Evolutionary conservation across 225 moss, liverwort and hornwort genomes (phyloP).

Genomic region (Marchantia polymorpha): DNA sequence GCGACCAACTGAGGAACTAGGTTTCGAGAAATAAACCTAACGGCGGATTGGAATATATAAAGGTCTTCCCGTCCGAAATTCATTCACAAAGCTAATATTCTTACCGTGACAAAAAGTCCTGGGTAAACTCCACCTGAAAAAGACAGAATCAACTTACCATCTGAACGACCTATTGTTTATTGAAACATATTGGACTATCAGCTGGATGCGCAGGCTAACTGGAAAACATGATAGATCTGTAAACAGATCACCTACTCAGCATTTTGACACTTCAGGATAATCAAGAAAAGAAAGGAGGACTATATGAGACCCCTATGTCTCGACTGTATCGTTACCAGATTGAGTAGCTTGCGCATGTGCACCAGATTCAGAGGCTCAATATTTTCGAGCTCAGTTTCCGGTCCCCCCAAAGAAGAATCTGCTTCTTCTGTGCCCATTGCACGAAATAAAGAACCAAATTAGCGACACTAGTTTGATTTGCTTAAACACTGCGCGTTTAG

Average conservation of each 20-base stretch:
- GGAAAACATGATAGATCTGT: neutral
- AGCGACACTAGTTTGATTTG: neutral
- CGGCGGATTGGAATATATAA: neutral
- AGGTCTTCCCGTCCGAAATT: neutral
- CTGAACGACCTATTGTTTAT: neutral
- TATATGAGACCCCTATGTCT: too few species aligned
- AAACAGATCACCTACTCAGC: neutral
- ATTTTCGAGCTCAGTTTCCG: slow-evolving; percentile 80
- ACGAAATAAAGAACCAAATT: neutral
- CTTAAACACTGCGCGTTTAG: neutral
- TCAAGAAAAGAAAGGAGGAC: neutral
- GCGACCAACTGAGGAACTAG: neutral
- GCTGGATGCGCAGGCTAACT: neutral
- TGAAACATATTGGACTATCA: neutral
- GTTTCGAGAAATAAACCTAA: neutral
- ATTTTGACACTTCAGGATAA: neutral
- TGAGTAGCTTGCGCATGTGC: slow-evolving; percentile 91
- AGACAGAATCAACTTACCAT: neutral
- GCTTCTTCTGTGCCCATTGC: slow-evolving; percentile 50
- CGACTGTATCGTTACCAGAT: too few species aligned
- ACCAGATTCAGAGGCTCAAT: slow-evolving; percentile 66
- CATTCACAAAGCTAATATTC: neutral
- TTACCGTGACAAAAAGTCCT: slow-evolving; percentile 72
- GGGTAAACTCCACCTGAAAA: slow-evolving; percentile 83
- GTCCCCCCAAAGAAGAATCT: slow-evolving; percentile 59